phyloP scores from a whole-genome alignment of 2,329 filamentous ascomycete species.

The Byssothecium circinans region DNA sequence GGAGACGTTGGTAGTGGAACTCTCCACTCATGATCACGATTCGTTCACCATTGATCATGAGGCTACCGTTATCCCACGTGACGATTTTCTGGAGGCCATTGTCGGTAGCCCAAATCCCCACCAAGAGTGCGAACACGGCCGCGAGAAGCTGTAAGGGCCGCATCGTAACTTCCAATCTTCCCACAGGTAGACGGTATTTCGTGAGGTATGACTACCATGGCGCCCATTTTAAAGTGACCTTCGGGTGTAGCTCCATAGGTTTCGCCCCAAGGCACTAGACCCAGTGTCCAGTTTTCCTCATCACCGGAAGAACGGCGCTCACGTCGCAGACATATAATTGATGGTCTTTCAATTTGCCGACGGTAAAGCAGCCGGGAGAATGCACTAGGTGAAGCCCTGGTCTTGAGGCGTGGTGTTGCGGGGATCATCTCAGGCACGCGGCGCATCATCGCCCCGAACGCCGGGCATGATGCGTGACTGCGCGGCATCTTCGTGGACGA shows the following conservation, averaged over 20 bases:
- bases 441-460: not conserved
- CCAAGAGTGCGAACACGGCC: not conserved
- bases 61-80: conserved; percentile 56
- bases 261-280: too few species aligned
- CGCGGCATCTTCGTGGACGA: too few species aligned
- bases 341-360: conserved; percentile 8
- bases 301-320: not conserved
- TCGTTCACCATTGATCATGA: conserved; percentile 53
- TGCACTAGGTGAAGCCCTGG: not conserved
- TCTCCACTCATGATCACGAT: conserved; percentile 55
- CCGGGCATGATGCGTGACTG: too few species aligned
- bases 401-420: not conserved
- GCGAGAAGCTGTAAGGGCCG: conserved; percentile 1
- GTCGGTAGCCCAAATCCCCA: conserved; percentile 21
- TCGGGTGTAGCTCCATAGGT: not conserved
- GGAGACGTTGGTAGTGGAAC: conserved; percentile 58
- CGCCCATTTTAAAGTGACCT: conserved; percentile 4
- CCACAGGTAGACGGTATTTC: not conserved
- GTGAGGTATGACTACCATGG: not conserved
- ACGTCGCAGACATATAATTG: conserved; percentile 7
- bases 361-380: conserved; percentile 5
- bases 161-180: not conserved
- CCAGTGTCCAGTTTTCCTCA: too few species aligned
- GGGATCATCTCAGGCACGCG: not conserved
- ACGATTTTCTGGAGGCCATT: conserved; percentile 44